These are phyloP conservation scores for Cudoniella acicularis DNA, from an alignment of 495 filamentous ascomycete species.

Conservation along the genomic window DNA sequence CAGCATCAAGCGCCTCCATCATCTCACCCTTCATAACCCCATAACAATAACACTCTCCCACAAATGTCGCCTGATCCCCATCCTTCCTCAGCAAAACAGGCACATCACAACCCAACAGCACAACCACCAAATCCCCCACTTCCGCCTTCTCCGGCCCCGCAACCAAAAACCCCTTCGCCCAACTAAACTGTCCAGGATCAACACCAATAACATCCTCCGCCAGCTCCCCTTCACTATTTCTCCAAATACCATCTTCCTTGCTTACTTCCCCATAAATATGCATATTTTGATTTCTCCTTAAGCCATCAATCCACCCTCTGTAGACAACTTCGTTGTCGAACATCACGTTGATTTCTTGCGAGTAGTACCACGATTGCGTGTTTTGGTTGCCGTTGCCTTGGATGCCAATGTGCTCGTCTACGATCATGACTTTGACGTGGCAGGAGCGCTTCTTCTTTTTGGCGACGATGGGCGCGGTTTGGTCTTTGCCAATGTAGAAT, in stretches of 20 bases:
- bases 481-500: constrained; percentile 73
- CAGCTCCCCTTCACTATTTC: constrained; percentile 51
- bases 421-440: constrained; percentile 74
- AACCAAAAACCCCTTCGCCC: constrained; percentile 59
- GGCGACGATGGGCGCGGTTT: constrained; percentile 59
- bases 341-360: constrained; percentile 72
- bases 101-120: no score
- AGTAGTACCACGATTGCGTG: constrained; percentile 77
- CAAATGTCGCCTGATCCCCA: no score
- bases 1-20: no score
- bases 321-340: constrained; percentile 61
- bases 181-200: constrained; percentile 55
- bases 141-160: no score
- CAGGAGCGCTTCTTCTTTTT: constrained; percentile 60
- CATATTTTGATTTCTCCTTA: constrained; percentile 70
- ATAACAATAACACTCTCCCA: no score
- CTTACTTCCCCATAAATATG: constrained; percentile 54
- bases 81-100: no score
- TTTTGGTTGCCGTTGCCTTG: constrained; percentile 77
- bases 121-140: no score
- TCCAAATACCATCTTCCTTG: constrained; percentile 56
- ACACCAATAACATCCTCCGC: constrained; percentile 56
- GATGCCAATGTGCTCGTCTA: constrained; percentile 63
- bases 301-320: constrained; percentile 54
- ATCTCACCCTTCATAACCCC: no score